Conservation (phyloP, 768 basidiomycete species). For the Gelatoporia subvermispora region DNA sequence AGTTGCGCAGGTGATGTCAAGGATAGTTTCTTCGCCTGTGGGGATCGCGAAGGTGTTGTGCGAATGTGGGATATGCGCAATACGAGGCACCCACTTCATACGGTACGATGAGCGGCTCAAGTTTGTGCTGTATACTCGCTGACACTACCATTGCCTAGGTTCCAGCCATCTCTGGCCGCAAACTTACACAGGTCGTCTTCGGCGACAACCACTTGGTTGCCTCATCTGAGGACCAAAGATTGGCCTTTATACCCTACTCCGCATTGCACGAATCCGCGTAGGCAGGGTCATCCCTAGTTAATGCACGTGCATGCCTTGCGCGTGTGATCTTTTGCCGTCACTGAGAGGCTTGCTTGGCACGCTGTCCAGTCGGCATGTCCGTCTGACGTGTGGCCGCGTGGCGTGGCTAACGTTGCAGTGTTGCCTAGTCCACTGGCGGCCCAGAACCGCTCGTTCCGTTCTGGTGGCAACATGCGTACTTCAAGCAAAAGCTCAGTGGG, state of each 20-base stretch:
- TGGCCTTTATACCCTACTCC: conserved; percentile 21
- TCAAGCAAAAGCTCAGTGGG: too few species aligned
- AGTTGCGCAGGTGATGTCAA: conserved; percentile 16
- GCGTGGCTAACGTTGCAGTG: too few species aligned
- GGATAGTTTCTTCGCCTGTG: conserved; percentile 35
- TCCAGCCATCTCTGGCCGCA: conserved; percentile 30
- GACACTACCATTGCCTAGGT: conserved; percentile 19
- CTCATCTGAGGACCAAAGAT: conserved; percentile 36
- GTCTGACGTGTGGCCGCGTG: neutral
- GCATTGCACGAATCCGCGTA: neutral
- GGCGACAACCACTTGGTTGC: conserved; percentile 29
- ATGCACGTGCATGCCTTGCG: too few species aligned
- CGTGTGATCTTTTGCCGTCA: neutral
- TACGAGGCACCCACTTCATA: conserved; percentile 15
- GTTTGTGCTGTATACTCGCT: neutral
- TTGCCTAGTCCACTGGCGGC: too few species aligned
- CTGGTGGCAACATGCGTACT: too few species aligned
- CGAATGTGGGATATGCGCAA: conserved; percentile 47
- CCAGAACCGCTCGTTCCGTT: too few species aligned
- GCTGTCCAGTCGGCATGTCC: neutral
- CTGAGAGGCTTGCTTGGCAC: neutral
- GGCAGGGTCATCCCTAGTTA: too few species aligned
- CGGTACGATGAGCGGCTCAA: conserved; percentile 17
- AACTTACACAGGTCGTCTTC: conserved; percentile 35
- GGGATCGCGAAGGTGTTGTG: conserved; percentile 37